These are phyloP conservation scores for Tanacetum coccineum DNA, from an alignment of 129 eudicot species.

Conservation along the genomic window DNA sequence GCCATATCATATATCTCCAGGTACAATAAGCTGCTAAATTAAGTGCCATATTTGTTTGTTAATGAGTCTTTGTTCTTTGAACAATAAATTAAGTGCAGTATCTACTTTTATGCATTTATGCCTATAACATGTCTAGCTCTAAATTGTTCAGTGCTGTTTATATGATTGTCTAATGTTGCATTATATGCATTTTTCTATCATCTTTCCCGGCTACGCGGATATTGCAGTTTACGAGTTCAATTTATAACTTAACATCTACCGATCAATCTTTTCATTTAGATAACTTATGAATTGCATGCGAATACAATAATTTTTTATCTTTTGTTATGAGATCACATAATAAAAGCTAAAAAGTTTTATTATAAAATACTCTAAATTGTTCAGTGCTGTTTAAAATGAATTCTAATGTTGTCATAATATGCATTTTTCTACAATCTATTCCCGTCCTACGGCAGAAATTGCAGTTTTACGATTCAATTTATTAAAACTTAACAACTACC, in stretches of 20 bases:
- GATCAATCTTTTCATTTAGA: slow-evolving; percentile 1
- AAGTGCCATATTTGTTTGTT: background rate
- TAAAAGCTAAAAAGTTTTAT: too few species aligned
- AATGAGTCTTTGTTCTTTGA: too few species aligned
- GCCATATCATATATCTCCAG: slow-evolving; percentile 44
- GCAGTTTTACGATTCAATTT: too few species aligned
- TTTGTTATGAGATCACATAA: too few species aligned
- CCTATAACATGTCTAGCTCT: background rate
- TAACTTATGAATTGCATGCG: background rate
- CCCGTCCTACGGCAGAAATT: too few species aligned
- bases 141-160: background rate
- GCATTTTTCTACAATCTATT: too few species aligned
- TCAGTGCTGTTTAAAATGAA: too few species aligned
- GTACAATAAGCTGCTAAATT: slow-evolving; percentile 32
- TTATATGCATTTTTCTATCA: slow-evolving; percentile 2
- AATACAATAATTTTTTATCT: background rate
- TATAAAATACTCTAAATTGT: too few species aligned
- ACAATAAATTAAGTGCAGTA: background rate
- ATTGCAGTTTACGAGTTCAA: background rate
- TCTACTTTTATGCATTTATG: background rate
- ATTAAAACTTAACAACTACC: too few species aligned
- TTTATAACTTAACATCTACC: background rate
- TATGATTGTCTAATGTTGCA: background rate
- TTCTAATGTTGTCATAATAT: too few species aligned
- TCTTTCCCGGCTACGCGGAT: background rate